phyloP scores from a whole-genome alignment of 2,329 filamentous ascomycete species.

The Sporothrix variecibatus region DNA sequence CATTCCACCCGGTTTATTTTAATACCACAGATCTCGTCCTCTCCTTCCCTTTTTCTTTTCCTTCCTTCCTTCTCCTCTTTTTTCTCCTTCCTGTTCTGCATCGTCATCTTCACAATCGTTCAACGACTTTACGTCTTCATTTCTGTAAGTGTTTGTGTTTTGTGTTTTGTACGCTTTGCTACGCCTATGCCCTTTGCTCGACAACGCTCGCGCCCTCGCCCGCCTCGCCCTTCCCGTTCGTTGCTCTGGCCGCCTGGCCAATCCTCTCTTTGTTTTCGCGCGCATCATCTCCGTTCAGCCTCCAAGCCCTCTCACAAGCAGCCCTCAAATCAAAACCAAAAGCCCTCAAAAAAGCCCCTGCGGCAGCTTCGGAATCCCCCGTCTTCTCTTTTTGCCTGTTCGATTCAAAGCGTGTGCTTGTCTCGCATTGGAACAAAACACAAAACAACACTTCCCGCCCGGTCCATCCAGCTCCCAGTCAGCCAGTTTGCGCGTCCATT shows the following conservation, averaged over 20 bases:
- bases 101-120: conserved; percentile 12
- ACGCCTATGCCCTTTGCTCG: background rate
- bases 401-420: background rate
- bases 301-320: background rate
- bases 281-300: conserved; percentile 13
- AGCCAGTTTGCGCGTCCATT: background rate
- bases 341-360: background rate
- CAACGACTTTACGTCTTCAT: conserved; percentile 16
- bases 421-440: conserved; percentile 22
- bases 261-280: background rate
- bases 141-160: conserved; percentile 9
- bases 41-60: background rate
- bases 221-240: background rate
- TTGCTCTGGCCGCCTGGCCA: background rate
- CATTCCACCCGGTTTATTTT: background rate
- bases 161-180: background rate
- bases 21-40: background rate
- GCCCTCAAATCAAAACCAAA: background rate
- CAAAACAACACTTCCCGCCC: conserved; percentile 12
- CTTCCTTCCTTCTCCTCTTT: background rate
- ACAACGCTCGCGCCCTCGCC: background rate
- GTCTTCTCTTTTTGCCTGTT: conserved; percentile 18
- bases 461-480: background rate
- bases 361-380: background rate
- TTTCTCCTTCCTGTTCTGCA: background rate